phyloP scores from a whole-genome alignment of 345 rosid species.

The Psidium guajava region DNA sequence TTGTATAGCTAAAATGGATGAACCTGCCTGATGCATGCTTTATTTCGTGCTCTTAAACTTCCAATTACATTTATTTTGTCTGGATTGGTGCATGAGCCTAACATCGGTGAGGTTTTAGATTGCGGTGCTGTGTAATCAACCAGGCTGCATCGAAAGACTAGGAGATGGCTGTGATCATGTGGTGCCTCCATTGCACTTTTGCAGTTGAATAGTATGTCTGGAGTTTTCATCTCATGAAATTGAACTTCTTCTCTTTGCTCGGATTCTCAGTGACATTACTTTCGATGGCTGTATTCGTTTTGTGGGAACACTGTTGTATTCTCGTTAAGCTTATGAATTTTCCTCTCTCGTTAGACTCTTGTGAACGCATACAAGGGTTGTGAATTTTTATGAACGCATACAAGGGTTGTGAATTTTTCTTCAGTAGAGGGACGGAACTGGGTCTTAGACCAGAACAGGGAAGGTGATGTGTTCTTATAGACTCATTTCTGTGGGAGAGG shows the following conservation, averaged over 20 bases:
- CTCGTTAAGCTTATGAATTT: not conserved
- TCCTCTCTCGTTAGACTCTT: not conserved
- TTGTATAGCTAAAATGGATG: not conserved
- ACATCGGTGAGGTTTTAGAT: not conserved
- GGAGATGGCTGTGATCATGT: not conserved
- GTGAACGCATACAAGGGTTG: not conserved
- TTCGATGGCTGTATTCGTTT: not conserved
- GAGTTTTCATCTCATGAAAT: not conserved
- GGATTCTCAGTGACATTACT: not conserved
- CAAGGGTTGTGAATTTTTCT: not conserved
- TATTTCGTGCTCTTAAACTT: not conserved
- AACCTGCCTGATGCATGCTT: not conserved
- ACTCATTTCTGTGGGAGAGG: not conserved
- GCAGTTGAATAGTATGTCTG: not conserved
- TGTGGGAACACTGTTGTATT: not conserved
- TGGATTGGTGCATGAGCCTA: not conserved
- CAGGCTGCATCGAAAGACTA: not conserved
- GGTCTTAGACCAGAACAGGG: not conserved
- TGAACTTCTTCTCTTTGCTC: not conserved
- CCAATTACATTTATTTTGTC: not conserved
- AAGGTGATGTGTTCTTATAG: not conserved
- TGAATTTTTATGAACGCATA: not conserved
- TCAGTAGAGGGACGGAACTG: not conserved
- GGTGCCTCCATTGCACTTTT: not conserved
- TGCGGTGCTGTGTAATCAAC: not conserved